Evolutionary conservation across 495 filamentous ascomycete species (phyloP), one percentile per base, ranked within the genome.

Genomic region (Chaetomium cochliodes): DNA sequence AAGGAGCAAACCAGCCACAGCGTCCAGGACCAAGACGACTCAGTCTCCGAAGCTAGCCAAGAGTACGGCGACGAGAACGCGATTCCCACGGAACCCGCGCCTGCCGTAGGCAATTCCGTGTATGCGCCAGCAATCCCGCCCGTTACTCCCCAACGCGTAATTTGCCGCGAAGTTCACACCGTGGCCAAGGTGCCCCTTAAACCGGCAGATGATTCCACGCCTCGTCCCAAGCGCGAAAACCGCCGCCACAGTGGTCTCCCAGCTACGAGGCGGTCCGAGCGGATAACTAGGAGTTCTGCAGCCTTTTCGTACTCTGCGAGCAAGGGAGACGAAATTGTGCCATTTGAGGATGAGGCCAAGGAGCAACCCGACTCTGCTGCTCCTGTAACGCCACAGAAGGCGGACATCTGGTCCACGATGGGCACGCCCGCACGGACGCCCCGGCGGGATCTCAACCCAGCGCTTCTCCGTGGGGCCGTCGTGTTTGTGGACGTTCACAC

Each of bases 401-500:
- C 70, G 6, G 77, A 80, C 47, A 65, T 72, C 12, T 85, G 81
- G 81, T 82, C 84, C 3, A 79, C 76, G 6, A 67, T 77, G 49
- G 84, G 78, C 23, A 86, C 86, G 0, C 86, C 85, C 11, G 82
- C 81, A 15, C 79, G 82, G 23, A 82, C 83, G 26, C 80, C 83
- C 25, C 81, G 82, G 11, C 76, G 78, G 16, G 80, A 84, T 44
- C 69, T 85, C 26, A 78, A 83, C 60, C 76, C 79, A 5, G 70
- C 74, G 1, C 68, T 87, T 2, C 79, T 96, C 1, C 81, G 82
- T 16, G 92, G 93, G 3, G 90, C 88, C 15, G 85, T 93, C 3
- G 89, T 94, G n/a, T 92, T 86, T 74, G 91, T 96, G 12, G 93
- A 98, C 77, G 92, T 97, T n/a, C 88, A 93, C 70, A 94, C 91